These are phyloP conservation scores for Cocos nucifera DNA, from an alignment of 176 grass and related monocot genomes.

Conservation along the genomic window DNA sequence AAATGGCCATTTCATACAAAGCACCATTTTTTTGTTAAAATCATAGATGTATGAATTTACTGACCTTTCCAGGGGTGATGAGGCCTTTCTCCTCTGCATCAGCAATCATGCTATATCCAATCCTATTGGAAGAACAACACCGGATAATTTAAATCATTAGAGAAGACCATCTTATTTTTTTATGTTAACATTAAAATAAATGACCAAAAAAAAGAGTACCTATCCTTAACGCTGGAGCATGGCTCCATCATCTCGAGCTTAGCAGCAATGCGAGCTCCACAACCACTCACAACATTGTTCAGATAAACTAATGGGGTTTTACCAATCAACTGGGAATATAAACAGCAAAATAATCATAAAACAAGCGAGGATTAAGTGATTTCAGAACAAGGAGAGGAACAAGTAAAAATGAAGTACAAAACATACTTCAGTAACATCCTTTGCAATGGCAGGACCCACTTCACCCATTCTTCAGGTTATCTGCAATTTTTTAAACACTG, in stretches of 20 bases:
- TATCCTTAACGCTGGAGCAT: slow-evolving; percentile 50
- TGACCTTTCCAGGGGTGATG: background rate
- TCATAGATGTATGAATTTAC: background rate
- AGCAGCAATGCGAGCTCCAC: slow-evolving; percentile 30
- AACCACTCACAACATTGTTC: slow-evolving; percentile 35
- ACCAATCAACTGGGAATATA: slow-evolving; percentile 32
- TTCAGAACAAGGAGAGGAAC: background rate
- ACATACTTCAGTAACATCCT: slow-evolving; percentile 35
- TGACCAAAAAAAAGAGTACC: slow-evolving; percentile 16
- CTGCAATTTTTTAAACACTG: slow-evolving; percentile 9
- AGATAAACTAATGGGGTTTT: slow-evolving; percentile 47
- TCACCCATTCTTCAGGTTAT: slow-evolving; percentile 18
- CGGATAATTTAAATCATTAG: background rate
- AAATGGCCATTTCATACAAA: too few relatives aligned
- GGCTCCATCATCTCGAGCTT: slow-evolving; percentile 54
- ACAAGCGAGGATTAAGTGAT: background rate
- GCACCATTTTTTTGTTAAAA: background rate
- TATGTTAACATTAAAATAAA: background rate
- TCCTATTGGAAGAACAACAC: background rate
- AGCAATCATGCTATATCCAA: slow-evolving; percentile 4
- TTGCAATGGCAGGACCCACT: slow-evolving; percentile 17
- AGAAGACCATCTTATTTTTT: background rate
- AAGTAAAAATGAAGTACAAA: background rate
- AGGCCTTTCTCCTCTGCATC: slow-evolving; percentile 3
- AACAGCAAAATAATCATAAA: slow-evolving; percentile 1